Conservation (phyloP, 2,329 filamentous ascomycete species). For the Arthrobotrys sinensis region DNA sequence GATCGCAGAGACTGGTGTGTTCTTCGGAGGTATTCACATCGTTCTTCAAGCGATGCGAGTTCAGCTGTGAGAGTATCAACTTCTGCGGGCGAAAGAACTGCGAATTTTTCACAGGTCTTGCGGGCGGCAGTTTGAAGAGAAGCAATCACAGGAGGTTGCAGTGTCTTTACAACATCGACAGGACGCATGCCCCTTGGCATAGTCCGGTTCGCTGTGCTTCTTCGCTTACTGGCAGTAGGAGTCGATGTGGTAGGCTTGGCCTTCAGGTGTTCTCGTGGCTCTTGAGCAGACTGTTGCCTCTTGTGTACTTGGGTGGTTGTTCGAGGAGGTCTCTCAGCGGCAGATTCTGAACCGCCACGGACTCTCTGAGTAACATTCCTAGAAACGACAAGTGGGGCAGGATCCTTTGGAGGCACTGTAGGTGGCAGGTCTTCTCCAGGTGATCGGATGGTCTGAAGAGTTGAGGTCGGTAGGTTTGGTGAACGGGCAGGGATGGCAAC, state of each 20-base stretch:
- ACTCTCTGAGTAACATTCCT: conserved; percentile 22
- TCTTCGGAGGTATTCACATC: conserved; percentile 82
- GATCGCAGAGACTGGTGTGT: conserved; percentile 82
- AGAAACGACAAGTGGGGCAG: conserved; percentile 37
- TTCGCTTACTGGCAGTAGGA: conserved; percentile 54
- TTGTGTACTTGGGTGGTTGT: conserved; percentile 22
- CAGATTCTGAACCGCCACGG: conserved; percentile 49
- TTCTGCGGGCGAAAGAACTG: conserved; percentile 76
- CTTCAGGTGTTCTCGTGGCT: conserved; percentile 41
- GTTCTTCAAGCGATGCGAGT: conserved; percentile 83
- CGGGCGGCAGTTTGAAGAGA: conserved; percentile 75
- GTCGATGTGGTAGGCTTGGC: conserved; percentile 36
- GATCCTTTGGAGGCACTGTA: conserved; percentile 54
- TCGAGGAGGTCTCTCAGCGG: conserved; percentile 29
- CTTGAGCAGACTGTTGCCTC: conserved; percentile 47
- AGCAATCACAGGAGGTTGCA: conserved; percentile 71
- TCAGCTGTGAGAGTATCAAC: conserved; percentile 78
- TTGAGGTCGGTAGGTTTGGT: conserved; percentile 27
- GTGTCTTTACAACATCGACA: conserved; percentile 70
- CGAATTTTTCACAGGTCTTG: conserved; percentile 76
- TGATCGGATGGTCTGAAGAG: conserved; percentile 28
- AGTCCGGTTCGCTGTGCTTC: conserved; percentile 67
- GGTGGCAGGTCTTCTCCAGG: conserved; percentile 42
- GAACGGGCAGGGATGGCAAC: conserved; percentile 30
- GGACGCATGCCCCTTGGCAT: conserved; percentile 75